Evolutionary conservation across 1,284 basidiomycete species (phyloP), one percentile per base, ranked within the genome.

Genomic region (Naganishia sp.): DNA sequence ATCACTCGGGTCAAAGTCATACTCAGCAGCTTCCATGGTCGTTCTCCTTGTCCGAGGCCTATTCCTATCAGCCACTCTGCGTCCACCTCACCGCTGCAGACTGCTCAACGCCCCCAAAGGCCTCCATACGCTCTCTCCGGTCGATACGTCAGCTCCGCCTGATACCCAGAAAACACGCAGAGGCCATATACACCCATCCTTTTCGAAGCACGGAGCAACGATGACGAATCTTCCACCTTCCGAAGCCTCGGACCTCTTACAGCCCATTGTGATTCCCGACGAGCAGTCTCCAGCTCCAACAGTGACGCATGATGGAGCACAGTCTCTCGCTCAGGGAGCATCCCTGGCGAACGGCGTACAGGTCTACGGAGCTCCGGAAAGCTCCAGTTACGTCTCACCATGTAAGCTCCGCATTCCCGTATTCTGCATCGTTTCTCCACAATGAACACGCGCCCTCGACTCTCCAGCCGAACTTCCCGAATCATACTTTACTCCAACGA

Each of bases 401-500:
- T 61, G 57, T 61, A 52, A 31, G 48, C 25, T 25, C 6, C 48
- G 6, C 48, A 21, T n/a, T 13, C 36, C 31, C 45, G 15, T 28
- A n/a, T 46, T 25, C 57, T n/a, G 13, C 16, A 28, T 28, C 28
- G 0, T 39, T 31, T 6, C 10, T 23, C 15, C 28, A 11, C 25
- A 9, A 23, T 42, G 18, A 71, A 39, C 18, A 57, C 13, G 36
- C 36, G 36, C 36, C 36, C 42, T 59, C 43, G 21, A 33, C 49
- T 2, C n/a, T n/a, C 44, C 66, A 69, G 70, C 70, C 50, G 72
- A 74, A 25, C 63, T 73, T 25, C 68, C 71, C 66, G 75, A 75
- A 23, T 50, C 71, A 3, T 78, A 77, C 71, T 79, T 78, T 68
- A 74, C 75, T 10, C 57, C 57, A 50, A 61, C 57, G 10, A 61